phyloP scores from a whole-genome alignment of 305 asterid species.

The Solanum aculeatissimum region DNA sequence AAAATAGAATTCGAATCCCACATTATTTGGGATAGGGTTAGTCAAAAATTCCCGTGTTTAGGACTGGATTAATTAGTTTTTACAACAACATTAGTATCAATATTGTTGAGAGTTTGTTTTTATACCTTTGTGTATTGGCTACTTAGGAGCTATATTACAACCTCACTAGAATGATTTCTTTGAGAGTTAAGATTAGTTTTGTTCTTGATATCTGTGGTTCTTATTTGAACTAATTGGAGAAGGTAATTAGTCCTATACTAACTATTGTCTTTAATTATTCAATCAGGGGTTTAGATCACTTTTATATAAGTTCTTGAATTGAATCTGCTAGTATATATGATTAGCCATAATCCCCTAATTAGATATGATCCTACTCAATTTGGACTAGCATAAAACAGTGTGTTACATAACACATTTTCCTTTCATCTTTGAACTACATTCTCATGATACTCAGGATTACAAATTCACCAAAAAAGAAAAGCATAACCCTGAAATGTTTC shows the following conservation, averaged over 20 bases:
- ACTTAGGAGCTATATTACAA: too few relatives aligned
- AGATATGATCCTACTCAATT: too few relatives aligned
- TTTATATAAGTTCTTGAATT: background rate
- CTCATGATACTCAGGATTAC: background rate
- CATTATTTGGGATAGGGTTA: background rate
- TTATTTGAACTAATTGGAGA: background rate
- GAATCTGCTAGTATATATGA: background rate
- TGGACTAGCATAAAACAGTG: background rate
- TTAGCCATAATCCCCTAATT: background rate
- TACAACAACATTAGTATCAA: background rate
- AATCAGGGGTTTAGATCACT: background rate
- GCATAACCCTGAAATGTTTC: too few relatives aligned
- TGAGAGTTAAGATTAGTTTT: background rate
- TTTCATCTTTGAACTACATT: background rate
- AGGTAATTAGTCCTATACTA: background rate
- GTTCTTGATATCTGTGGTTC: background rate
- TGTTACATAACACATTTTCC: background rate
- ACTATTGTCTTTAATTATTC: background rate
- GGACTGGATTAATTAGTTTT: background rate
- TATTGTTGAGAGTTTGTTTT: too few relatives aligned
- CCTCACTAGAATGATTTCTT: background rate
- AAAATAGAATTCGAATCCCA: too few relatives aligned
- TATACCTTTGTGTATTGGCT: background rate
- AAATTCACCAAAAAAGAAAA: background rate
- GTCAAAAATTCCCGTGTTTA: background rate